Evolutionary conservation across 192 early-diverging fungal species (phyloP), one percentile per base, ranked within the genome.

Genomic region (Phycomyces blakesleeanus): DNA sequence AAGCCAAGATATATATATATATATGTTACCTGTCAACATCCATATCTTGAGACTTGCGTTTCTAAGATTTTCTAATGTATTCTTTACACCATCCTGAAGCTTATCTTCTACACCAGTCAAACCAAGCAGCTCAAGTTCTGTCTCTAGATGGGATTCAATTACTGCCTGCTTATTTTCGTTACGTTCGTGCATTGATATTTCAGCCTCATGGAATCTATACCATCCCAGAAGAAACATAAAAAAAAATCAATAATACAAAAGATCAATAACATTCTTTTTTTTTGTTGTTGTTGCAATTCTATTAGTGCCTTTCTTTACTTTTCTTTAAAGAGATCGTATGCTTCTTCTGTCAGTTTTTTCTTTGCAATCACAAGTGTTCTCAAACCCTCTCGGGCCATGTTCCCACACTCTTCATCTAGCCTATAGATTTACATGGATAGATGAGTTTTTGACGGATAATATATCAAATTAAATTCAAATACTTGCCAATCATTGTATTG

Each of bases 61-160:
- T 57, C 93, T 78, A 71, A 98, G 67, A 12, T 90, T 70, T 78
- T 96, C 94, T 10, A 98, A 74, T 18, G 93, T 98, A 6, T 80
- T 76, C 61, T 91, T 90, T 54, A 98, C 94, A 42, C 90, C 88
- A 68, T 96, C 93, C 68, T 98, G 96, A 59, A 98, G 76, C 67
- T 93, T 93, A 67, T 98, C 96, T 70, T 98, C 96, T 41, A 98
- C 94, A 18, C 94, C 96, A 0, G 94, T 98, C 53, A 96, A 57
- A 9, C 96, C 96, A 25, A 98, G 76, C 49, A 96, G 76, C 67
- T 96, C 94, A 42, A 98, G 65, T 61, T 96, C 94, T 54, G 75
- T 76, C 63, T 98, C 96, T 16, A 98, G 68, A 21, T 81, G 78
- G 16, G 81, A 66, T 0, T 75, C 69, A 4, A 96, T 81, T 2